Conservation (phyloP, 495 filamentous ascomycete species). For the Pyrenula aspistea region DNA sequence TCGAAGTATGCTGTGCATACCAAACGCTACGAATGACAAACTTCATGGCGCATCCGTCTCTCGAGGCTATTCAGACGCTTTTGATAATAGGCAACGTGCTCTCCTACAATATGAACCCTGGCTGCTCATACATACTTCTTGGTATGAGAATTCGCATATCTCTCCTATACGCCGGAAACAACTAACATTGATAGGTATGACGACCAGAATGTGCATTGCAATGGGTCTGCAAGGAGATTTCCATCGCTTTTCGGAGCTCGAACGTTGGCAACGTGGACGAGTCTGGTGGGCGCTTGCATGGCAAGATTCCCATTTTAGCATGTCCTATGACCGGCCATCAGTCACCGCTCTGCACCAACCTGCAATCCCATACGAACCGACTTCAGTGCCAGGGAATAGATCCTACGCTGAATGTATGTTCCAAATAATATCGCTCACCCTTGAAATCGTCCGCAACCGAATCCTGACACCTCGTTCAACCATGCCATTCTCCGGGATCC, state of each 20-base stretch:
- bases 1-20: conserved; percentile 46
- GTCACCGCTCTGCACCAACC: conserved; percentile 37
- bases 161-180: background rate
- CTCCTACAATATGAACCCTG: conserved; percentile 56
- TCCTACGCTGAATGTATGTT: conserved; percentile 44
- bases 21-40: conserved; percentile 53
- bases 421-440: conserved; percentile 33
- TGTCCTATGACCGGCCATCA: conserved; percentile 47
- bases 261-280: conserved; percentile 27
- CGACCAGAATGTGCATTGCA: conserved; percentile 43
- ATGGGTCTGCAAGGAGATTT: conserved; percentile 44
- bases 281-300: conserved; percentile 51
- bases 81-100: conserved; percentile 47
- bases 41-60: conserved; percentile 44
- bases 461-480: conserved; percentile 31
- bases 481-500: conserved; percentile 32
- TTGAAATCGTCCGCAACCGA: conserved; percentile 46
- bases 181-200: conserved; percentile 29
- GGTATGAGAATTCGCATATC: conserved; percentile 19
- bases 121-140: conserved; percentile 44
- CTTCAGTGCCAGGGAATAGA: conserved; percentile 25
- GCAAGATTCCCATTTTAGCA: conserved; percentile 49
- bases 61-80: conserved; percentile 46
- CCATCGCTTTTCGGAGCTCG: conserved; percentile 28
- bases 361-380: conserved; percentile 30